Conservation (phyloP, 164 flowering plant genomes). For the Vitis vinifera region ASM3070453v1 NC_081819.1:22500501-22501000, state of each 20-base stretch:
- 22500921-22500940: slow-evolving; percentile 63
- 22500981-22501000: slow-evolving; percentile 48
- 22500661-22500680: too few species aligned
- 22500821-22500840: slow-evolving; percentile 52
- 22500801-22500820: neutral
- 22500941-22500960: slow-evolving; percentile 66
- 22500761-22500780: neutral
- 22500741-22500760: neutral
- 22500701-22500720: too few species aligned
- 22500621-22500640: too few species aligned
- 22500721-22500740: too few species aligned
- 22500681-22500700: too few species aligned
- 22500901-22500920: slow-evolving; percentile 71
- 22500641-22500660: too few species aligned
- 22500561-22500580: too few species aligned
- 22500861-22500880: slow-evolving; percentile 53
- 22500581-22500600: too few species aligned
- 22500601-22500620: too few species aligned
- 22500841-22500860: slow-evolving; percentile 85
- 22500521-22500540: too few species aligned
- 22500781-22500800: neutral
- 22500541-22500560: too few species aligned
- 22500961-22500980: slow-evolving; percentile 44
- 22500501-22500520: too few species aligned
- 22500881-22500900: slow-evolving; percentile 41